phyloP scores from a whole-genome alignment of 768 basidiomycete species.

The Psilocybe azurescens region DNA sequence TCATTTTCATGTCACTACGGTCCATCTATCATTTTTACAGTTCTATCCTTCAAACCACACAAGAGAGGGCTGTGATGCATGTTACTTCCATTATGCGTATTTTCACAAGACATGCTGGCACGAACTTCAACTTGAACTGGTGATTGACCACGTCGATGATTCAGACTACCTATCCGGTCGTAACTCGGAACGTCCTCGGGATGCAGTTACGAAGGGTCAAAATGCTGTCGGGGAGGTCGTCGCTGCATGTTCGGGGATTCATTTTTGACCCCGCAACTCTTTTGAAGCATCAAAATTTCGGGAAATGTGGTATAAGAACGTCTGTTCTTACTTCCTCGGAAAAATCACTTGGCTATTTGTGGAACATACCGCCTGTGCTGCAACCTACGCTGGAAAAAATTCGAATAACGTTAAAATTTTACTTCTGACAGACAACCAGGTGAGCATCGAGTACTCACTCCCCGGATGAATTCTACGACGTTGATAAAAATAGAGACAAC shows the following conservation, averaged over 20 bases:
- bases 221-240: slow-evolving; percentile 8
- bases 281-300: slow-evolving; percentile 1
- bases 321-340: neutral
- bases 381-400: neutral
- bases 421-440: slow-evolving; percentile 4
- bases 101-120: no score
- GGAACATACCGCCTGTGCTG: neutral
- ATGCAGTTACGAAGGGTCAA: slow-evolving; percentile 1
- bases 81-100: no score
- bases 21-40: no score
- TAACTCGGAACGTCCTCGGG: slow-evolving; percentile 17
- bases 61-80: no score
- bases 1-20: neutral
- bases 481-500: neutral
- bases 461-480: slow-evolving; percentile 17
- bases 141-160: neutral
- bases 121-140: no score
- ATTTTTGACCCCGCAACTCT: neutral
- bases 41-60: no score
- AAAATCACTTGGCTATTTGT: slow-evolving; percentile 8
- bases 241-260: slow-evolving; percentile 19
- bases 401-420: neutral
- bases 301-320: neutral
- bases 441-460: neutral
- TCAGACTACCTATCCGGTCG: neutral